Conservation (phyloP, 257 asterid genomes). For the Mentha longifolia region DNA sequence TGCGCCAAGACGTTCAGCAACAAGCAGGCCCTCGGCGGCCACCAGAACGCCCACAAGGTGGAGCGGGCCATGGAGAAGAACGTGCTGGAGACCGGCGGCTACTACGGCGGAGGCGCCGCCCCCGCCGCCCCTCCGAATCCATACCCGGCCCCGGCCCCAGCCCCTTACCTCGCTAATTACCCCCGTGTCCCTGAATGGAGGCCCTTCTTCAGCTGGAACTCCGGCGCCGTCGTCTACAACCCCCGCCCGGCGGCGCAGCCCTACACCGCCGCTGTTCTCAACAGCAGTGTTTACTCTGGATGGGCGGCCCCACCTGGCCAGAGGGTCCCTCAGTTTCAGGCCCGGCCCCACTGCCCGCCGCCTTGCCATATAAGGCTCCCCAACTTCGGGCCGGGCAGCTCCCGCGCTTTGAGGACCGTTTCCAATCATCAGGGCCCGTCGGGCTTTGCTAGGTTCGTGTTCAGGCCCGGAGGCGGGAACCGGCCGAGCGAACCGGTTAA, state of each 20-base stretch:
- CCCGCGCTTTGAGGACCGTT: background rate
- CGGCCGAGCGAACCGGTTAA: background rate
- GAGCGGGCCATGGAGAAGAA: slow-evolving; percentile 15
- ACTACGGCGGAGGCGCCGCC: too few relatives aligned
- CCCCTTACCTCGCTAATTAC: background rate
- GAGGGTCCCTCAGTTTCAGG: background rate
- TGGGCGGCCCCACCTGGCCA: background rate
- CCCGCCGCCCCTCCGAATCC: background rate
- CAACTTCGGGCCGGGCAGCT: slow-evolving; percentile 5
- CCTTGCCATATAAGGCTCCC: slow-evolving; percentile 7
- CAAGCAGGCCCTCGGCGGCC: slow-evolving; percentile 30
- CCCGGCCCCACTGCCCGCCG: background rate
- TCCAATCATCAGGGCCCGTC: background rate
- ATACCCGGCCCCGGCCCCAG: background rate
- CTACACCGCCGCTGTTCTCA: background rate
- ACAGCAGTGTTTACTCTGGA: background rate
- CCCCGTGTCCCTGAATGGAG: background rate
- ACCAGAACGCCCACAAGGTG: slow-evolving; percentile 32
- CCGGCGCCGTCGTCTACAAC: background rate
- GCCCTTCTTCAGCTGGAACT: background rate
- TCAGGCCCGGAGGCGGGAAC: background rate
- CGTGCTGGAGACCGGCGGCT: background rate
- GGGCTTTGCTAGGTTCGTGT: background rate
- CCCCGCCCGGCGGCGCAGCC: background rate
- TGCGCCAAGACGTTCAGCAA: slow-evolving; percentile 24